Conservation (phyloP, 73 alveolate genomes). For the Blepharisma stoltei region DNA sequence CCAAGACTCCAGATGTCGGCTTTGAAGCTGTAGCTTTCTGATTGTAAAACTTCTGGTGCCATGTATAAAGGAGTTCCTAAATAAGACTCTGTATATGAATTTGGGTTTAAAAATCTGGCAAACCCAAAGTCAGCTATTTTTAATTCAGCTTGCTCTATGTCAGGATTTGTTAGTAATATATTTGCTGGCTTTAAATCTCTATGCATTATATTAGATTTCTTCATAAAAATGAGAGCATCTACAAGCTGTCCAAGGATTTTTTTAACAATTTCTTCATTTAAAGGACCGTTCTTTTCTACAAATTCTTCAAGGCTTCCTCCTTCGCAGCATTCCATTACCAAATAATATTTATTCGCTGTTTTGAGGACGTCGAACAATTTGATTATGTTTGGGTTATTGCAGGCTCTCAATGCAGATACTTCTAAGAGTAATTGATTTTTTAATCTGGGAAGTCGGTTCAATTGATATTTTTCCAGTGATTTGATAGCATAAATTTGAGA, state of each 20-base stretch:
- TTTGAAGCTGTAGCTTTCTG: slow-evolving; percentile 33
- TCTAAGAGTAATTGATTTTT: slow-evolving; percentile 49
- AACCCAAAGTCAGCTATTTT: slow-evolving; percentile 70
- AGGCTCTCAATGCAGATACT: slow-evolving; percentile 55
- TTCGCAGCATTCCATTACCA: slow-evolving; percentile 70
- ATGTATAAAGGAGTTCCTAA: slow-evolving; percentile 58
- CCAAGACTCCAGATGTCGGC: slow-evolving; percentile 38
- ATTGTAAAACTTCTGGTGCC: slow-evolving; percentile 57
- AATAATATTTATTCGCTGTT: slow-evolving; percentile 58
- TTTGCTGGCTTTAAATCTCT: slow-evolving; percentile 73
- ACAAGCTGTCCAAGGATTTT: slow-evolving; percentile 56
- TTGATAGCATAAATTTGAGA: slow-evolving; percentile 67
- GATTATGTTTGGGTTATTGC: slow-evolving; percentile 63
- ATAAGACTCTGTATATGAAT: slow-evolving; percentile 47
- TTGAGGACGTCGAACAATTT: slow-evolving; percentile 64
- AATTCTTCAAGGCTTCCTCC: slow-evolving; percentile 60
- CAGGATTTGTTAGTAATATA: slow-evolving; percentile 40
- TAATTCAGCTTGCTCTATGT: slow-evolving; percentile 47
- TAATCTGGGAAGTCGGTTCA: slow-evolving; percentile 33
- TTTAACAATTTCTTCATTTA: slow-evolving; percentile 65
- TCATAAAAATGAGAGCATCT: slow-evolving; percentile 53
- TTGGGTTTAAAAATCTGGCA: slow-evolving; percentile 52
- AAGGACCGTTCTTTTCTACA: slow-evolving; percentile 42
- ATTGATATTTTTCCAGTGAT: slow-evolving; percentile 44
- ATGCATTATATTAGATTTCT: slow-evolving; percentile 58